These are phyloP conservation scores for Oidium heveae DNA, from an alignment of 2,329 filamentous ascomycete genomes.

Conservation along the genomic window DNA sequence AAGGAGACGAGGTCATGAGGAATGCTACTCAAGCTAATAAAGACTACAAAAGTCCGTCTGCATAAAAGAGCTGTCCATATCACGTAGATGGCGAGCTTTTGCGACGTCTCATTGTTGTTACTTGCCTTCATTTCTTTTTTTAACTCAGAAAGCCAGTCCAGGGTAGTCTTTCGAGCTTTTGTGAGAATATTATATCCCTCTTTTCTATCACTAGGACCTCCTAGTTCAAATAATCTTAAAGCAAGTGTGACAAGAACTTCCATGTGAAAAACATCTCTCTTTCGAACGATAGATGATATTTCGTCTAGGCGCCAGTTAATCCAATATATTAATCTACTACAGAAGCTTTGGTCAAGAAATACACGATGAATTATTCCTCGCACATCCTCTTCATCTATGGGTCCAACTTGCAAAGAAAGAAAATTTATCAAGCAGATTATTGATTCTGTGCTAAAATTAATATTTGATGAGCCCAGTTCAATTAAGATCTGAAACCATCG, in stretches of 20 bases:
- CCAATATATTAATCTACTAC: slow-evolving; percentile 20
- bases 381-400: slow-evolving; percentile 12
- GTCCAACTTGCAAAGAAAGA: slow-evolving; percentile 29
- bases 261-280: slow-evolving; percentile 33
- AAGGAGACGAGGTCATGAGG: no score
- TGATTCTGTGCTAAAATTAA: slow-evolving; percentile 32
- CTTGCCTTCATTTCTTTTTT: slow-evolving; percentile 8
- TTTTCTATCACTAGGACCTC: slow-evolving; percentile 1
- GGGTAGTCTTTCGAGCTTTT: slow-evolving; percentile 18
- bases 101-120: slow-evolving; percentile 5
- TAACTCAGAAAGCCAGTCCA: slow-evolving; percentile 24
- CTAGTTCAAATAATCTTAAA: slow-evolving; percentile 17
- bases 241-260: slow-evolving; percentile 26
- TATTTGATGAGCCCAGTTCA: slow-evolving; percentile 23
- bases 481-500: slow-evolving; percentile 23
- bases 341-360: slow-evolving; percentile 25
- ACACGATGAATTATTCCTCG: slow-evolving; percentile 23
- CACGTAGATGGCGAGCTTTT: slow-evolving; percentile 17
- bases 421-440: slow-evolving; percentile 24
- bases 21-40: background rate
- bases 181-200: slow-evolving; percentile 15
- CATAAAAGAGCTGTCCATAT: slow-evolving; percentile 31
- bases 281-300: slow-evolving; percentile 22
- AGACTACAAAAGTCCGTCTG: slow-evolving; percentile 19
- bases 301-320: slow-evolving; percentile 19